Evolutionary conservation across 768 basidiomycete genomes (phyloP).

Genomic region (Obba rivulosa): DNA sequence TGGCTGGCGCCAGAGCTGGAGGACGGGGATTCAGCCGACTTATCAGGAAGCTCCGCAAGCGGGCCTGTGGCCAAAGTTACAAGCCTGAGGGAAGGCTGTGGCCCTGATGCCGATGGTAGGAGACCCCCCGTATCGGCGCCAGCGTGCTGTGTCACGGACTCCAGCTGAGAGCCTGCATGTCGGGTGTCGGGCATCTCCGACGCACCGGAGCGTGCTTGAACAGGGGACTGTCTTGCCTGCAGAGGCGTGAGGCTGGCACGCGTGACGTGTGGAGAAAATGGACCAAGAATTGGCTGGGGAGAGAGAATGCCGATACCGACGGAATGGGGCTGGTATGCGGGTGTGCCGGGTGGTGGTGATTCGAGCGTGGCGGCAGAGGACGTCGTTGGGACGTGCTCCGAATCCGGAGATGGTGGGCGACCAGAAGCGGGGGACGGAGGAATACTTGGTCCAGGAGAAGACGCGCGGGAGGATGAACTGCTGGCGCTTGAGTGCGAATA

Average conservation of each 20-base stretch:
- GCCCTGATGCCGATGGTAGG: neutral
- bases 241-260: conserved; percentile 12
- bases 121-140: neutral
- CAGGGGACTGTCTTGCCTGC: conserved; percentile 11
- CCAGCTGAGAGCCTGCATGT: neutral
- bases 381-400: conserved; percentile 2
- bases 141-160: neutral
- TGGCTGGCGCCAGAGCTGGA: conserved; percentile 5
- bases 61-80: conserved; percentile 3
- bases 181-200: conserved; percentile 4
- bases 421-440: conserved; percentile 4
- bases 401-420: conserved; percentile 7
- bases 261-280: conserved; percentile 12
- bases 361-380: conserved; percentile 4
- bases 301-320: conserved; percentile 21
- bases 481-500: conserved; percentile 12
- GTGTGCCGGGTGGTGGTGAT: conserved; percentile 14
- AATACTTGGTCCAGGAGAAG: conserved; percentile 13
- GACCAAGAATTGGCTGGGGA: conserved; percentile 18
- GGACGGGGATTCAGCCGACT: conserved; percentile 5
- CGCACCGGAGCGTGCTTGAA: conserved; percentile 12
- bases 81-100: conserved; percentile 1
- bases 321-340: conserved; percentile 17
- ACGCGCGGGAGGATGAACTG: conserved; percentile 17
- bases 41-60: conserved; percentile 8